A percentile compares a stretch with the other conserved stretches of the same genome.
phyloP scores from a whole-genome alignment of 2,329 filamentous ascomycete species.

The Thielaviopsis populi region DNA sequence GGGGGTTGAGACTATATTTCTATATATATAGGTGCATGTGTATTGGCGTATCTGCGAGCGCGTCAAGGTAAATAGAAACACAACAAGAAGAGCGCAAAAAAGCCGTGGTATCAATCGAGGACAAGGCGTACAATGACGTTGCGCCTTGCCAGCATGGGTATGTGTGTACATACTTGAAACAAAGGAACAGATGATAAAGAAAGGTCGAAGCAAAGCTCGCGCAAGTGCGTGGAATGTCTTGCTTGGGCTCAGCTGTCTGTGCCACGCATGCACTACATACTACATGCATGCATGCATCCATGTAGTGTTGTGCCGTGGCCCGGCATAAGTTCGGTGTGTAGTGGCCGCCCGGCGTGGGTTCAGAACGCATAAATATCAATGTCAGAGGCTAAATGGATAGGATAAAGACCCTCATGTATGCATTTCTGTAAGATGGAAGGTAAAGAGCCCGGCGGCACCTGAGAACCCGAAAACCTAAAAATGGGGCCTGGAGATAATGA shows the following conservation, averaged over 20 bases:
- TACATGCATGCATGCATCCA: not conserved
- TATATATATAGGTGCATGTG: not conserved
- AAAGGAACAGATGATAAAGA: not conserved
- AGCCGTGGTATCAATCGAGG: not conserved
- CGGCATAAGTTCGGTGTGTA: not conserved
- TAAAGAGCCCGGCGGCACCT: not conserved
- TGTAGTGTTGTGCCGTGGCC: not conserved
- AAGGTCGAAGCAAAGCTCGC: not conserved
- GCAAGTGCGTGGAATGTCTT: not conserved
- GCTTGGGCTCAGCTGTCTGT: not conserved
- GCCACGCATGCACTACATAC: not conserved
- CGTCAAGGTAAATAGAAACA: not conserved
- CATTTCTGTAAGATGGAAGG: not conserved
- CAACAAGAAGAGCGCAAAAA: not conserved
- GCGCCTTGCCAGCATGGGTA: not conserved
- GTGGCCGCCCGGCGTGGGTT: not conserved
- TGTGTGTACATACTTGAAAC: not conserved
- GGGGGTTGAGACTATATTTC: not conserved
- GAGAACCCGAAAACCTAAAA: too few species aligned
- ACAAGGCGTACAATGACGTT: not conserved
- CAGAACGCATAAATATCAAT: not conserved
- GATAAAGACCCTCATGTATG: not conserved
- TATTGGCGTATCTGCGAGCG: not conserved
- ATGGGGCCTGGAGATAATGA: not conserved
- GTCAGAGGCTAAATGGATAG: not conserved